These are phyloP conservation scores for Cucurbita argyrosperma DNA, from an alignment of 306 rosid species.

Conservation along the genomic window DNA sequence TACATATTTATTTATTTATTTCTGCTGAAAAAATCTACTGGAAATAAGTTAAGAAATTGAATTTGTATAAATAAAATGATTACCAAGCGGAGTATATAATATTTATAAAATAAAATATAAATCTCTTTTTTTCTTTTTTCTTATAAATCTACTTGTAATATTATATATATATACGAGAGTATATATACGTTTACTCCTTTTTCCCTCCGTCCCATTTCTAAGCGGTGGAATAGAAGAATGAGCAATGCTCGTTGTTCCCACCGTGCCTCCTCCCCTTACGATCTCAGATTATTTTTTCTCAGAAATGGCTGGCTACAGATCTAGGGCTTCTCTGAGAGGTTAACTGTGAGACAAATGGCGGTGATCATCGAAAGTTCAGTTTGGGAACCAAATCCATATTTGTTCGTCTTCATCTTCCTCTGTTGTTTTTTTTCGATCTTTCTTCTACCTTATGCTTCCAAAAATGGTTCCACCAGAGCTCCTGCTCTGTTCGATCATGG, in stretches of 20 bases:
- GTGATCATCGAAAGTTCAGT: constrained; percentile 60
- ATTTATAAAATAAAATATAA: too few species aligned
- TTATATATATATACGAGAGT: too few species aligned
- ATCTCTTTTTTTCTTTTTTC: background rate
- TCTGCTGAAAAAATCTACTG: too few species aligned
- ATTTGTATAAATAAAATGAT: too few species aligned
- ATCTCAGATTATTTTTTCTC: background rate
- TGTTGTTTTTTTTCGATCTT: constrained; percentile 50
- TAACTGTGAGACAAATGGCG: constrained; percentile 35
- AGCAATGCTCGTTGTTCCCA: background rate
- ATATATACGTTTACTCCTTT: too few species aligned
- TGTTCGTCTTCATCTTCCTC: constrained; percentile 43
- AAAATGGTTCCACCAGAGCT: constrained; percentile 18
- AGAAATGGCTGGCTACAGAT: constrained; percentile 8
- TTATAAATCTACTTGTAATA: background rate
- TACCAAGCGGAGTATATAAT: too few species aligned
- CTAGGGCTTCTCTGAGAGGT: constrained; percentile 22
- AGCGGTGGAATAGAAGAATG: background rate
- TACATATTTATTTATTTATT: too few species aligned
- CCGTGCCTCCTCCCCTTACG: background rate
- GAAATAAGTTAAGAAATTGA: too few species aligned
- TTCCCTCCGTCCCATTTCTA: background rate
- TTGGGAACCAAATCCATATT: constrained; percentile 66
- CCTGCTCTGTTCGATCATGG: constrained; percentile 63
- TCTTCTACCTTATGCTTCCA: constrained; percentile 37